Conservation (phyloP, 2,329 filamentous ascomycete species). For the Chrysoporthe puriensis region DNA sequence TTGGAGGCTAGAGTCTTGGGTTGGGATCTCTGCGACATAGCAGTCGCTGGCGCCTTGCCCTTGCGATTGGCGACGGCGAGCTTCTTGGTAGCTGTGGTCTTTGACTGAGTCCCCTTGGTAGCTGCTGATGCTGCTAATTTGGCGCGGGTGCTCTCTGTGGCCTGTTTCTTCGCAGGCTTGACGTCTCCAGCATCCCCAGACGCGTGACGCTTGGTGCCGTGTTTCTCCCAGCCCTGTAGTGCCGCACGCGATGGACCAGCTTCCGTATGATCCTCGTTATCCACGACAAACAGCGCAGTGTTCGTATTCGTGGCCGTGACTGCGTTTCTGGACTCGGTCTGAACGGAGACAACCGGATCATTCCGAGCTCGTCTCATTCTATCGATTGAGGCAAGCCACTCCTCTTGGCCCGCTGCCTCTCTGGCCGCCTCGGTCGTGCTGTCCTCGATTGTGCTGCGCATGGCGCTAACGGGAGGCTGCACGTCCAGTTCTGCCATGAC, state of each 20-base stretch:
- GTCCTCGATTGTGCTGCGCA: not conserved
- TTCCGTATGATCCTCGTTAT: not conserved
- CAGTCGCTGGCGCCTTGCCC: not conserved
- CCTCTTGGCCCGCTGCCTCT: not conserved
- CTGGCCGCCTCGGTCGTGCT: not conserved
- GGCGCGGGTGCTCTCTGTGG: not conserved
- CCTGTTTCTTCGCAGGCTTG: not conserved
- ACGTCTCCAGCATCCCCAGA: not conserved
- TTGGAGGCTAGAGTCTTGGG: not conserved
- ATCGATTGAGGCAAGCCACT: not conserved
- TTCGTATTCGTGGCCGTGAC: not conserved
- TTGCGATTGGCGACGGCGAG: not conserved
- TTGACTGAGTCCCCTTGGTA: conserved; percentile 1
- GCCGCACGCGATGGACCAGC: not conserved
- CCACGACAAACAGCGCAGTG: not conserved
- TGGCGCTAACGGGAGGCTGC: conserved; percentile 1
- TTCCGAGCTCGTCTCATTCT: not conserved
- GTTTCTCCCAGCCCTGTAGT: too few species aligned
- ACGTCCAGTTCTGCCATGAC: not conserved
- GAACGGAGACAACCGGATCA: not conserved
- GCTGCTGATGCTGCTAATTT: not conserved
- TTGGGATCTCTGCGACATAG: too few species aligned
- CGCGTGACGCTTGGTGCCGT: not conserved
- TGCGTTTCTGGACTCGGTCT: not conserved
- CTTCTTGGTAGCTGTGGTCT: conserved; percentile 4